phyloP scores from a whole-genome alignment of 2,329 filamentous ascomycete genomes.

The Harringtonia aguacate region DNA sequence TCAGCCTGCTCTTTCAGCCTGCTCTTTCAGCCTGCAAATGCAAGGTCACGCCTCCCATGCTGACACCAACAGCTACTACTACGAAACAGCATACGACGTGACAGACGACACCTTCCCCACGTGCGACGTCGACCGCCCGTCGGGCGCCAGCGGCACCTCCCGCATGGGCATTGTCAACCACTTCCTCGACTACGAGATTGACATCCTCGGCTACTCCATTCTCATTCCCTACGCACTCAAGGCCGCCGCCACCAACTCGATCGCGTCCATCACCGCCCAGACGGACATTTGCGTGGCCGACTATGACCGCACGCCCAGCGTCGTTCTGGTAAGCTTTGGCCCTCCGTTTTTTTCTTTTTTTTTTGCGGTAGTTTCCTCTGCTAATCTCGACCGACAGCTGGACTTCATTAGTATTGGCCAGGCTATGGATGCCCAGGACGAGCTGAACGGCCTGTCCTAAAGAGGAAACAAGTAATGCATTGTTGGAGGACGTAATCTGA shows the following conservation, averaged over 20 bases:
- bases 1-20: too few species aligned
- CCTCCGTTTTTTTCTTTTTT: not conserved
- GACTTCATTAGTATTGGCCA: constrained; percentile 11
- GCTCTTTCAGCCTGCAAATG: too few species aligned
- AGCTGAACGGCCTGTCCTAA: constrained; percentile 11
- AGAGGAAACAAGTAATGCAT: too few species aligned
- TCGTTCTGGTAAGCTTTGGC: constrained; percentile 17
- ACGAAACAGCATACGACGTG: constrained; percentile 63
- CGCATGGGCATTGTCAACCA: constrained; percentile 49
- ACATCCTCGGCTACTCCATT: constrained; percentile 17
- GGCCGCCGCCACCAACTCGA: constrained; percentile 33
- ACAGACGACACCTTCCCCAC: constrained; percentile 47
- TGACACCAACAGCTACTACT: constrained; percentile 29
- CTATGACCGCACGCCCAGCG: constrained; percentile 22
- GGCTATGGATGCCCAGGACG: constrained; percentile 8
- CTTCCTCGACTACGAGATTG: constrained; percentile 41
- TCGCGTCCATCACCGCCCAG: constrained; percentile 32
- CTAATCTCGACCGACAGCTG: constrained; percentile 5
- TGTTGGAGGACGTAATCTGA: too few species aligned
- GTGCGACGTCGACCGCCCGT: constrained; percentile 55
- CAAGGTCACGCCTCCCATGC: too few species aligned
- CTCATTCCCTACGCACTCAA: constrained; percentile 17
- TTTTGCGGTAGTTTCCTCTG: not conserved
- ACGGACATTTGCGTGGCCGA: constrained; percentile 19
- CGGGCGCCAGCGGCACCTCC: constrained; percentile 22